A percentile compares a stretch with the other conserved stretches of the same genome.
Conservation (phyloP, 1,284 basidiomycete species). For the Moesziomyces sp. region DNA sequence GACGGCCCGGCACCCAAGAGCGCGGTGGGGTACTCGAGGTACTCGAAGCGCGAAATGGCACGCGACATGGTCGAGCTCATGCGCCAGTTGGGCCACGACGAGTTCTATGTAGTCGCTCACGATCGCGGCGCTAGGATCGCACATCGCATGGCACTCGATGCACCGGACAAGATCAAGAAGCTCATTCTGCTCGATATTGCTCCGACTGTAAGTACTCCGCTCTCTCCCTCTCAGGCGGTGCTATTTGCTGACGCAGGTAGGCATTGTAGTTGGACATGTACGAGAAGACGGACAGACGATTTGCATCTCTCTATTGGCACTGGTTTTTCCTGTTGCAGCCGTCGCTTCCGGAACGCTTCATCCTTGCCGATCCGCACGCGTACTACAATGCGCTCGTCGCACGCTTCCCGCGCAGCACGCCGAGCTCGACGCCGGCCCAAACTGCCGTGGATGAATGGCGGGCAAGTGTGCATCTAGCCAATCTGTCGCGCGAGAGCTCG, state of each 20-base stretch:
- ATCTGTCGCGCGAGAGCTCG: constrained; percentile 11
- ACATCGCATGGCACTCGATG: constrained; percentile 68
- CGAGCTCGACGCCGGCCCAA: constrained; percentile 1
- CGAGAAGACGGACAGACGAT: constrained; percentile 61
- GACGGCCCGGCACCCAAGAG: constrained; percentile 47
- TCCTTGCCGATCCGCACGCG: constrained; percentile 65
- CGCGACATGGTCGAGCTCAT: constrained; percentile 68
- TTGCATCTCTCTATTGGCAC: constrained; percentile 64
- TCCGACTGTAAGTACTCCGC: constrained; percentile 33
- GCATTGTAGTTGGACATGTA: constrained; percentile 66
- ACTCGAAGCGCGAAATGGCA: constrained; percentile 69
- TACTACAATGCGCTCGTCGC: constrained; percentile 59
- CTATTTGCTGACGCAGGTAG: neutral
- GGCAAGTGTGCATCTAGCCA: constrained; percentile 8
- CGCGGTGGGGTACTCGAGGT: constrained; percentile 31
- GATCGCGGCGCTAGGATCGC: constrained; percentile 69
- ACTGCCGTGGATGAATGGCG: constrained; percentile 16
- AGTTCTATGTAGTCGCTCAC: constrained; percentile 67
- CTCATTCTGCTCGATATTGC: constrained; percentile 66
- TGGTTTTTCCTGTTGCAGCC: constrained; percentile 70
- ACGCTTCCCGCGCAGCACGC: constrained; percentile 20
- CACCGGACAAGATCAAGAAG: constrained; percentile 61
- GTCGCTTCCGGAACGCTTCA: constrained; percentile 66
- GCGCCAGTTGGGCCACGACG: constrained; percentile 60
- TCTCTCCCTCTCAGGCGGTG: neutral